Percentiles rank a stretch among this genome's conserved stretches.
phyloP scores from a whole-genome alignment of 805 yeast species.

The Pichia cabralensis region DNA sequence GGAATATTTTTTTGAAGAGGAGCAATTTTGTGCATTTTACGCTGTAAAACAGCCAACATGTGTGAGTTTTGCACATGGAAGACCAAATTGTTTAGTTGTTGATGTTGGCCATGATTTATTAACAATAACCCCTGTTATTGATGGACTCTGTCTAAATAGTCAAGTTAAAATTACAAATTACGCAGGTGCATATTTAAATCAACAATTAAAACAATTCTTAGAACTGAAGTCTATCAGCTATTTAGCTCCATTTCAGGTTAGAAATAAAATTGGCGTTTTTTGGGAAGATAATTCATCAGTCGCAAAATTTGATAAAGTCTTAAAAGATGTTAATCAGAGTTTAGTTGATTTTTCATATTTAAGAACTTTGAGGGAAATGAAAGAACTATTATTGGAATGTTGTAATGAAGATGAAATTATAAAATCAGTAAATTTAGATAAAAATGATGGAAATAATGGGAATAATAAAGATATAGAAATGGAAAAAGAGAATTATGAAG shows the following conservation, averaged over 20 bases:
- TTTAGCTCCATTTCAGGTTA: slow-evolving; percentile 40
- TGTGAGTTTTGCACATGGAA: slow-evolving; percentile 78
- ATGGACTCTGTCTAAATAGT: slow-evolving; percentile 65
- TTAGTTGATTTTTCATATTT: slow-evolving; percentile 48
- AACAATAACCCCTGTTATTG: slow-evolving; percentile 74
- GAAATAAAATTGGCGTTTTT: slow-evolving; percentile 29
- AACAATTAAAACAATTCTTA: slow-evolving; percentile 38
- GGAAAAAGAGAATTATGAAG: too few species aligned
- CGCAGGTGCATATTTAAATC: slow-evolving; percentile 60
- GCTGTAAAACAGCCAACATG: slow-evolving; percentile 79
- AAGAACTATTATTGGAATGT: slow-evolving; percentile 53
- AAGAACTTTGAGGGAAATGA: slow-evolving; percentile 58
- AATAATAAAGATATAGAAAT: slow-evolving; percentile 11
- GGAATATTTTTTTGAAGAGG: slow-evolving; percentile 59
- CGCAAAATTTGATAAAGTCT: slow-evolving; percentile 22
- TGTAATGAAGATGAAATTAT: slow-evolving; percentile 24
- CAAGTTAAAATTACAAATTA: slow-evolving; percentile 62
- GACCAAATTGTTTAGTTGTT: slow-evolving; percentile 78
- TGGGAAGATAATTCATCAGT: slow-evolving; percentile 20
- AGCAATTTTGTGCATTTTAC: slow-evolving; percentile 72
- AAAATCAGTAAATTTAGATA: slow-evolving; percentile 20
- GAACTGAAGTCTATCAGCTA: slow-evolving; percentile 25
- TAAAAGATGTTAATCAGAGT: slow-evolving; percentile 31
- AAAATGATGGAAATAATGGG: neutral
- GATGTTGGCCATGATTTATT: slow-evolving; percentile 75